Evolutionary conservation across 1,284 basidiomycete species (phyloP).

Genomic region (Sporisorium graminicola): DNA sequence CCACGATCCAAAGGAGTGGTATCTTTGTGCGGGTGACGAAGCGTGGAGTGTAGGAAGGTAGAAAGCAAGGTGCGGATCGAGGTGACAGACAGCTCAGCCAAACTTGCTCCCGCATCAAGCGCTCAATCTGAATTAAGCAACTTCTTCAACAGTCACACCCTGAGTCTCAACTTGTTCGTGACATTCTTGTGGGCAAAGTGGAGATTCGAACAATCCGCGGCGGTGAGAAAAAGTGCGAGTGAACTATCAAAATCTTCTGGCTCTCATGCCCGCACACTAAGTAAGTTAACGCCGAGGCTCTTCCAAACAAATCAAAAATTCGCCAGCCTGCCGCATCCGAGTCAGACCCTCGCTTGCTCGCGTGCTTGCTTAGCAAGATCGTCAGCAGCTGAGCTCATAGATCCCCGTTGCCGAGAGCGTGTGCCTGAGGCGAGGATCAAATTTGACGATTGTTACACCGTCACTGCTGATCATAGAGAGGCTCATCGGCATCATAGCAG

Average conservation of each 20-base stretch:
- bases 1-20: not conserved
- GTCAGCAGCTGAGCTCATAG: not conserved
- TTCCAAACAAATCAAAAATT: conserved; percentile 3
- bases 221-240: no score
- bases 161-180: not conserved
- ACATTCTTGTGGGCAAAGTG: not conserved
- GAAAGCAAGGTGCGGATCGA: not conserved
- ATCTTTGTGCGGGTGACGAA: not conserved
- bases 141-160: not conserved
- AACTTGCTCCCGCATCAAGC: not conserved
- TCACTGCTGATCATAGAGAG: not conserved
- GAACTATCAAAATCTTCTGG: not conserved
- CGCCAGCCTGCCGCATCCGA: conserved; percentile 7
- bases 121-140: not conserved
- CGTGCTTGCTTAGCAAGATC: not conserved
- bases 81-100: not conserved
- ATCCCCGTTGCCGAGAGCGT: not conserved
- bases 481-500: no score
- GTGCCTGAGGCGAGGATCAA: not conserved
- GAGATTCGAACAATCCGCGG: not conserved
- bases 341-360: not conserved
- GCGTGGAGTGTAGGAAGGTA: not conserved
- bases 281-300: no score
- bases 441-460: not conserved
- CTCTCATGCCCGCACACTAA: no score